Percentiles rank a stretch among this genome's conserved stretches.
Evolutionary conservation across 352 stramenopile species (phyloP).

Genomic region (Pseudoperonospora humuli): DNA sequence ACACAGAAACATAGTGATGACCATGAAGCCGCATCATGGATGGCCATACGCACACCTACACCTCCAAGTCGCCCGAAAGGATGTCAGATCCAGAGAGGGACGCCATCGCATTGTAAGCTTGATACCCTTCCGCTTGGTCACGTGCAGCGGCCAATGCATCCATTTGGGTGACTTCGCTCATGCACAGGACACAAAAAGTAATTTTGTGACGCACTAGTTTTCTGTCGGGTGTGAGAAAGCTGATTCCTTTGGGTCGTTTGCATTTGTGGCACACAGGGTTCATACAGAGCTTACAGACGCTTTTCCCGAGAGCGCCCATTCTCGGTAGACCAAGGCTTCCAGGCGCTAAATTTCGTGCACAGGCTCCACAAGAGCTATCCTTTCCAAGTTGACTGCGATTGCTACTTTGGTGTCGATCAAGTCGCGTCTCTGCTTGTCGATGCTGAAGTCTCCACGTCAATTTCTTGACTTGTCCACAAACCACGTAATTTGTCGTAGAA

Average conservation of each 20-base stretch:
- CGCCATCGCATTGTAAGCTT: constrained; percentile 28
- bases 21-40: neutral
- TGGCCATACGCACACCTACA: neutral
- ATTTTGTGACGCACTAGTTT: constrained; percentile 27
- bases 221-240: constrained; percentile 22
- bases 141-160: constrained; percentile 18
- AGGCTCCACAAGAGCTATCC: constrained; percentile 20
- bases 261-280: constrained; percentile 22
- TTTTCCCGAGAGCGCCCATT: constrained; percentile 14
- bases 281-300: constrained; percentile 29
- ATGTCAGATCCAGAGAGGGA: constrained; percentile 27
- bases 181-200: constrained; percentile 29
- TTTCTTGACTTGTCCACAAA: constrained; percentile 32
- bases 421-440: constrained; percentile 13
- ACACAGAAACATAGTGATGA: neutral
- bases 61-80: constrained; percentile 17
- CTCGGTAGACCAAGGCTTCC: constrained; percentile 12
- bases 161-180: constrained; percentile 29
- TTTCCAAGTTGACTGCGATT: neutral
- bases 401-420: constrained; percentile 3
- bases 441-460: constrained; percentile 27
- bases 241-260: constrained; percentile 26
- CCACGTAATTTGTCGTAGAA: constrained; percentile 30
- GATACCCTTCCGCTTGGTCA: constrained; percentile 25
- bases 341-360: constrained; percentile 8